Percentiles rank a stretch among this genome's conserved stretches.
phyloP scores from a whole-genome alignment of 768 basidiomycete species.

The Obba rivulosa region DNA sequence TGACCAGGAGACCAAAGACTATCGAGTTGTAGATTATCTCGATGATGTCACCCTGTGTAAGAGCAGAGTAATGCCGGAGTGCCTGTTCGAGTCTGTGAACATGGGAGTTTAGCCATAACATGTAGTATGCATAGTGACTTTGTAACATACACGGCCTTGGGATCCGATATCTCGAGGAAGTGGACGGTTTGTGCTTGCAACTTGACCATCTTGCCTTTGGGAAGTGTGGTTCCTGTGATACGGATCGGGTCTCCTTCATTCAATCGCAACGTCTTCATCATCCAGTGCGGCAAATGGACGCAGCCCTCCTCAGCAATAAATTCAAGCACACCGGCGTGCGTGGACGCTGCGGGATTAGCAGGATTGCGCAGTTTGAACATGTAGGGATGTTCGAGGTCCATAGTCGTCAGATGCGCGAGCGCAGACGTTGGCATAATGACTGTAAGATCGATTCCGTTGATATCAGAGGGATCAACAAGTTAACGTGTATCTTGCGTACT shows the following conservation, averaged over 20 bases:
- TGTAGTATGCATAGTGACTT: background rate
- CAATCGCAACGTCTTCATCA: slow-evolving; percentile 95
- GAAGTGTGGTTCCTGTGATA: slow-evolving; percentile 80
- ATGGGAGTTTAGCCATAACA: background rate
- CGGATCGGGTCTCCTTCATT: slow-evolving; percentile 95
- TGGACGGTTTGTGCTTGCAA: slow-evolving; percentile 93
- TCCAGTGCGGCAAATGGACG: slow-evolving; percentile 96
- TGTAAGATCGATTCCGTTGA: slow-evolving; percentile 25
- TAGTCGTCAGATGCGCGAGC: slow-evolving; percentile 76
- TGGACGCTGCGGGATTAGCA: slow-evolving; percentile 72
- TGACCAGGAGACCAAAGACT: slow-evolving; percentile 90
- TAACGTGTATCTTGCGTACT: slow-evolving; percentile 51
- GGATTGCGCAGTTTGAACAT: slow-evolving; percentile 96
- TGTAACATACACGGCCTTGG: slow-evolving; percentile 85
- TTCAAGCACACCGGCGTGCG: slow-evolving; percentile 96
- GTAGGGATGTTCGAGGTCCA: slow-evolving; percentile 92
- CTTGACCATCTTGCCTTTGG: slow-evolving; percentile 95
- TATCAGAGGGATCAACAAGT: slow-evolving; percentile 7
- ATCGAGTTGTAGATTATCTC: slow-evolving; percentile 98
- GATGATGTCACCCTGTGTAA: slow-evolving; percentile 95
- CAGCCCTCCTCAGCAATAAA: slow-evolving; percentile 97
- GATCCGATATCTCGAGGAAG: slow-evolving; percentile 96
- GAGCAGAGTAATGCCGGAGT: slow-evolving; percentile 83
- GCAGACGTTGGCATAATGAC: slow-evolving; percentile 98
- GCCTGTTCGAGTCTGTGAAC: slow-evolving; percentile 84